Conservation (phyloP, 495 filamentous ascomycete species). For the Penicillium simplicissimum region DNA sequence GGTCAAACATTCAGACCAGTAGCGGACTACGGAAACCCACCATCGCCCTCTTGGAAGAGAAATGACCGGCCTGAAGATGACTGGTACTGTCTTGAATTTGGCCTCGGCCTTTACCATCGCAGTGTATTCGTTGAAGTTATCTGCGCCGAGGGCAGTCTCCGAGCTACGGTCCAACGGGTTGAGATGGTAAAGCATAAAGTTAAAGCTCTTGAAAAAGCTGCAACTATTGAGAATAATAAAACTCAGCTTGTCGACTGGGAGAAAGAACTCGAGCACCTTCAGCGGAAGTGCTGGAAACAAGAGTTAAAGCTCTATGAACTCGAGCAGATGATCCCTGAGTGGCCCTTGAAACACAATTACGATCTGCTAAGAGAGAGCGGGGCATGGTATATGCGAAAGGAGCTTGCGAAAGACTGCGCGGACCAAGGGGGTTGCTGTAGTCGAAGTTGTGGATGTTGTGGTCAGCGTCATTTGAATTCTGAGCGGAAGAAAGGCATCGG, state of each 20-base stretch:
- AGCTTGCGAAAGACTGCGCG: slow-evolving; percentile 3
- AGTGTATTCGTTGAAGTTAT: background rate
- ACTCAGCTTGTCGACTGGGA: background rate
- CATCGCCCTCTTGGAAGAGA: no score
- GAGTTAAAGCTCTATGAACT: background rate
- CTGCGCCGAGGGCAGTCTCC: background rate
- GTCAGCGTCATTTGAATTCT: background rate
- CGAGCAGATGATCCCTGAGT: background rate
- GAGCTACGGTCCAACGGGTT: background rate
- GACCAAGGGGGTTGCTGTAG: slow-evolving; percentile 8
- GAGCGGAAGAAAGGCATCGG: slow-evolving; percentile 3
- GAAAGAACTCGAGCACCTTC: background rate
- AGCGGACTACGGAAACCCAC: background rate
- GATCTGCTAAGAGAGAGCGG: slow-evolving; percentile 1
- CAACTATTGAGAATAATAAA: background rate
- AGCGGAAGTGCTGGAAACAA: background rate
- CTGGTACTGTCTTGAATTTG: background rate
- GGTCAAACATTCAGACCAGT: background rate
- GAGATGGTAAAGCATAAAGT: background rate
- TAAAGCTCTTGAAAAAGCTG: background rate
- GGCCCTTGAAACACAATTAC: slow-evolving; percentile 1
- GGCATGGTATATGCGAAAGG: slow-evolving; percentile 7
- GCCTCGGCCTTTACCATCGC: background rate
- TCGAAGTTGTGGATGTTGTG: slow-evolving; percentile 14
- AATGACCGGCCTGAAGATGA: background rate